Conservation (phyloP, 78 protist genomes). For the Dictyostelium purpureum region DNA sequence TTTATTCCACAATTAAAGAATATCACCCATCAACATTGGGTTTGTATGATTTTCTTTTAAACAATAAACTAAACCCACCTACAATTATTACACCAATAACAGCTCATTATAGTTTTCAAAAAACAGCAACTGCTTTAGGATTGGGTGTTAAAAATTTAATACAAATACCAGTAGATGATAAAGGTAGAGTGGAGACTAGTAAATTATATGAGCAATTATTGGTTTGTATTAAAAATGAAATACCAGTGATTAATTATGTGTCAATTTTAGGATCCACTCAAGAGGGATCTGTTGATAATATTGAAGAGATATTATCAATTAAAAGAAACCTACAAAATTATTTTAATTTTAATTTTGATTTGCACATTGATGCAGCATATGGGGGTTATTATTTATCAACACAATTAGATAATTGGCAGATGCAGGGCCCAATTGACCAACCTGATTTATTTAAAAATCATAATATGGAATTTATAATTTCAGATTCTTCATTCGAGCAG, state of each 20-base stretch:
- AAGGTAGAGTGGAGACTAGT: not conserved
- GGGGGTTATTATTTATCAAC: conserved; percentile 15
- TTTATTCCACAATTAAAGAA: not conserved
- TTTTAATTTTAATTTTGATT: not conserved
- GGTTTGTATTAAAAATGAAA: not conserved
- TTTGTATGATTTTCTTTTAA: not conserved
- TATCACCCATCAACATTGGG: not conserved
- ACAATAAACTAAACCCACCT: not conserved
- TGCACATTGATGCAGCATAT: not conserved
- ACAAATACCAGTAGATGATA: not conserved
- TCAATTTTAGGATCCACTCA: not conserved
- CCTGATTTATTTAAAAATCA: too few relatives aligned
- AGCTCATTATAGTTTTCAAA: not conserved
- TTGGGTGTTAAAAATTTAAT: not conserved
- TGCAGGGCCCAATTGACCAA: too few relatives aligned
- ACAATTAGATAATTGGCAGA: not conserved
- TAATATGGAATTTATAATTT: too few relatives aligned
- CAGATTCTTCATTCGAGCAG: too few relatives aligned
- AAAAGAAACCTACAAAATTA: not conserved
- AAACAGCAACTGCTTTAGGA: not conserved
- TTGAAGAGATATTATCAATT: not conserved
- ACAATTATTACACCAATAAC: not conserved
- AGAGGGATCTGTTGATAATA: not conserved
- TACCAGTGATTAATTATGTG: not conserved
- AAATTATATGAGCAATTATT: not conserved